These are phyloP conservation scores for Lipomyces yamanashiensis DNA, from an alignment of 805 yeast species.

Conservation along the genomic window DNA sequence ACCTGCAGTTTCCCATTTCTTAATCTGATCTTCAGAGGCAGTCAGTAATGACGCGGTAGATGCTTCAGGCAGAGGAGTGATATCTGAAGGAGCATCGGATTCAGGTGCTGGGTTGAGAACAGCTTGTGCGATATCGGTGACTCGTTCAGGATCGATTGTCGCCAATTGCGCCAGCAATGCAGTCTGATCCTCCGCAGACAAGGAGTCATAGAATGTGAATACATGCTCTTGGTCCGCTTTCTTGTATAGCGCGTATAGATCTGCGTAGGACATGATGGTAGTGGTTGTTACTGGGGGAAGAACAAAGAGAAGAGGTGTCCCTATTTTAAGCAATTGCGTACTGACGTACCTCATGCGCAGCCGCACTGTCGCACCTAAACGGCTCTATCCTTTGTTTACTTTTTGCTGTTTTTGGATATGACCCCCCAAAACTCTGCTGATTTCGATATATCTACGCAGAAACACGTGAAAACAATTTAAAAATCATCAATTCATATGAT, in stretches of 20 bases:
- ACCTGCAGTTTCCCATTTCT: conserved; percentile 59
- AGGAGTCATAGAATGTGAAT: conserved; percentile 46
- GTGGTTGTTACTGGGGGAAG: not conserved
- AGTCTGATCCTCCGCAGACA: conserved; percentile 39
- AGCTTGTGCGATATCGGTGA: conserved; percentile 42
- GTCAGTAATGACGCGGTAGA: conserved; percentile 41
- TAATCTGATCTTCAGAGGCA: conserved; percentile 43
- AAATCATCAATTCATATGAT: too few relatives aligned
- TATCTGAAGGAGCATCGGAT: not conserved
- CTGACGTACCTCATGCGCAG: not conserved
- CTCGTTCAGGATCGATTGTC: conserved; percentile 46
- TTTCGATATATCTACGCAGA: too few relatives aligned
- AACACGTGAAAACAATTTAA: too few relatives aligned
- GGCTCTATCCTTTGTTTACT: too few relatives aligned
- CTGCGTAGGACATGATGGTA: conserved; percentile 14
- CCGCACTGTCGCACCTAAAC: too few relatives aligned
- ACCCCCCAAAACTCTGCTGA: too few relatives aligned
- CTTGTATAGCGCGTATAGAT: conserved; percentile 38
- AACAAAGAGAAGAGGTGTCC: not conserved
- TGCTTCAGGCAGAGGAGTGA: conserved; percentile 36
- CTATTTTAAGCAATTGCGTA: not conserved
- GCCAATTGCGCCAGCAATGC: conserved; percentile 45
- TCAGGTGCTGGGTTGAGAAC: conserved; percentile 34
- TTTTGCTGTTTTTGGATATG: too few relatives aligned
- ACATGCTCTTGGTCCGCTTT: conserved; percentile 50